phyloP scores from a whole-genome alignment of 2,329 filamentous ascomycete genomes.

The Fonsecaea multimorphosa region DNA sequence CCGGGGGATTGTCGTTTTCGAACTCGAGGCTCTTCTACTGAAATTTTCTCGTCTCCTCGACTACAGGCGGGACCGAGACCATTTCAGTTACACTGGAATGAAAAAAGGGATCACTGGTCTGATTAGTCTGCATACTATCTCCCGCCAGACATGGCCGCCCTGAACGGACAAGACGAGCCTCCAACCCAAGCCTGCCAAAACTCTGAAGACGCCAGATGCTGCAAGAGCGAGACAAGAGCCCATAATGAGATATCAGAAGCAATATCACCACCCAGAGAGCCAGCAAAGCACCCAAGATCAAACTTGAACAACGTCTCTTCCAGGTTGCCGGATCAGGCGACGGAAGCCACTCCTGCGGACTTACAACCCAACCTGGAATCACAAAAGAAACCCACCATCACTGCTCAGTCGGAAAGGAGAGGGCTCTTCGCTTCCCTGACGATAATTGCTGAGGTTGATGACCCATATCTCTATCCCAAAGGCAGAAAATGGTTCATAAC shows the following conservation, averaged over 20 bases:
- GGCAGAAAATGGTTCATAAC: constrained; percentile 86
- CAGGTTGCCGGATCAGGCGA: not conserved
- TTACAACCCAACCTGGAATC: not conserved
- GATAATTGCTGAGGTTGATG: constrained; percentile 43
- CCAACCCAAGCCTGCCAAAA: not conserved
- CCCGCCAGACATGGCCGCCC: not conserved
- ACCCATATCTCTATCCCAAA: constrained; percentile 72
- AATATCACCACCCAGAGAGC: not conserved
- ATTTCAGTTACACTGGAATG: not conserved
- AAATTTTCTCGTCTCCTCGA: no score
- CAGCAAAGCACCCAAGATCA: not conserved
- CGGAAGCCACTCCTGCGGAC: not conserved
- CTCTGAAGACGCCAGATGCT: not conserved
- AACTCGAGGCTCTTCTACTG: no score
- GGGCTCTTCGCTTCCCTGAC: not conserved
- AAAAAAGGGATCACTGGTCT: not conserved
- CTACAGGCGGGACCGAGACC: no score
- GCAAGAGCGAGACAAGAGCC: not conserved
- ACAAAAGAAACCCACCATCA: not conserved
- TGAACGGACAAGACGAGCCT: not conserved
- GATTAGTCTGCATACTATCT: not conserved
- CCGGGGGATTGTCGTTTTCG: no score
- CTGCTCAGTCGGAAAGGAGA: not conserved
- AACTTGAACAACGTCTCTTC: not conserved
- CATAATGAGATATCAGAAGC: not conserved